Evolutionary conservation across 768 basidiomycete genomes (phyloP), one percentile per base, ranked within the genome.

Genomic region (Agrocybe praecox): DNA sequence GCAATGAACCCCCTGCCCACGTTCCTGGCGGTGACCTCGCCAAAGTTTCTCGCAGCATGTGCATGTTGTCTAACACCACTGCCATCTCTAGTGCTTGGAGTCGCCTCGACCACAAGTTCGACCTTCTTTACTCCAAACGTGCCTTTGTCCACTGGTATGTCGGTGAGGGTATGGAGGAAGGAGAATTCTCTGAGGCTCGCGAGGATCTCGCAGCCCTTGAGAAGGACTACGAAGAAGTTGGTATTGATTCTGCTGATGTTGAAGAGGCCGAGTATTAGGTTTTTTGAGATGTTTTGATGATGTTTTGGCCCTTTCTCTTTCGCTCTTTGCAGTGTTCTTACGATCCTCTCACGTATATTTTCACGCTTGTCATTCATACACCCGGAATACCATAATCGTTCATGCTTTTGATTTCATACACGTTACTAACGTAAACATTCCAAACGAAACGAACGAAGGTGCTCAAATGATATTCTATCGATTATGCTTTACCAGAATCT

Each of bases 91-190:
- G 89, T 57, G 96, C 96, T 5, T 98, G 96, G 96, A 86, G 85
- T 63, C 91, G 95, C 65, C 85, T 76, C 43, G 96, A 98, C 76
- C 89, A 96, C 81, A 98, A 98, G 76, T 98, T 98, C 74, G 96
- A 98, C 71, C 85, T 98, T 65, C 87, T 98, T 75, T 98, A 96
- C 81, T 96, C 95, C 59, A 97, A 93, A 74, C 91, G 92, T 72
- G 92, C 92, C 47, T 93, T 93, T 62, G 89, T 91, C 22, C 89
- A 92, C 72, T 91, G 94, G 94, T 96, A 96, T 68, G 96, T 97
- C 60, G 96, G 96, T 70, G 96, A 98, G 77, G 96, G 96, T 80
- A 98, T 98, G 96, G 96, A 98, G 72, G 96, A 98, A 81, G 96
- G 96, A 74, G 96, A 98, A 77, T 98, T 98, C 78, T 95, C 94